phyloP scores from a whole-genome alignment of 2,329 filamentous ascomycete genomes.

The Pestalotiopsis sp. region DNA sequence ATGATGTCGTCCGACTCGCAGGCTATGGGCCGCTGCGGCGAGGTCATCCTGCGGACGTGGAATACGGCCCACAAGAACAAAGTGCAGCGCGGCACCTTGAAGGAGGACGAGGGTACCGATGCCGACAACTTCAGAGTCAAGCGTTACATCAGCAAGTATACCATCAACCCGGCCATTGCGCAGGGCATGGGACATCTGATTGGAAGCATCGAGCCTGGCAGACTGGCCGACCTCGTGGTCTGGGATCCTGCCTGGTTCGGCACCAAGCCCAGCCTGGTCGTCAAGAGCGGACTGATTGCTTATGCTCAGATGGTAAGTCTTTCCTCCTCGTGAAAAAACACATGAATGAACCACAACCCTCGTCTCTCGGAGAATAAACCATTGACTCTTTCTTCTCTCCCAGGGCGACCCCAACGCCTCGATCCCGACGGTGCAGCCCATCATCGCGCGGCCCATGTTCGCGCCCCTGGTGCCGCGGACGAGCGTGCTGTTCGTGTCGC shows the following conservation, averaged over 20 bases:
- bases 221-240: constrained; percentile 84
- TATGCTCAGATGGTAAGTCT: constrained; percentile 79
- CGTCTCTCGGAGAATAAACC: not conserved
- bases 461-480: constrained; percentile 71
- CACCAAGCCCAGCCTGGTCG: constrained; percentile 77
- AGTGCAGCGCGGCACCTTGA: constrained; percentile 73
- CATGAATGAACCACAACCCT: too few relatives aligned
- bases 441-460: constrained; percentile 86
- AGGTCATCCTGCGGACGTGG: constrained; percentile 92
- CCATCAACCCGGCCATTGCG: constrained; percentile 88
- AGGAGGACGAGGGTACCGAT: constrained; percentile 76
- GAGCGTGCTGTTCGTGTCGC: constrained; percentile 82
- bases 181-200: constrained; percentile 90
- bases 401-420: constrained; percentile 80
- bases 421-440: constrained; percentile 85
- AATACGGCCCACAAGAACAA: constrained; percentile 99
- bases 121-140: constrained; percentile 93
- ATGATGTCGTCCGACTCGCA: constrained; percentile 98
- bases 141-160: constrained; percentile 93
- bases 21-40: constrained; percentile 94
- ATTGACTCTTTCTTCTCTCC: not conserved
- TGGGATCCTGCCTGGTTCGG: constrained; percentile 89
- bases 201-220: constrained; percentile 85
- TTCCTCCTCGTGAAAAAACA: not conserved
- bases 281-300: constrained; percentile 88